These are phyloP conservation scores for Alternaria gaisen DNA, from an alignment of 2,329 filamentous ascomycete species.

Conservation along the genomic window DNA sequence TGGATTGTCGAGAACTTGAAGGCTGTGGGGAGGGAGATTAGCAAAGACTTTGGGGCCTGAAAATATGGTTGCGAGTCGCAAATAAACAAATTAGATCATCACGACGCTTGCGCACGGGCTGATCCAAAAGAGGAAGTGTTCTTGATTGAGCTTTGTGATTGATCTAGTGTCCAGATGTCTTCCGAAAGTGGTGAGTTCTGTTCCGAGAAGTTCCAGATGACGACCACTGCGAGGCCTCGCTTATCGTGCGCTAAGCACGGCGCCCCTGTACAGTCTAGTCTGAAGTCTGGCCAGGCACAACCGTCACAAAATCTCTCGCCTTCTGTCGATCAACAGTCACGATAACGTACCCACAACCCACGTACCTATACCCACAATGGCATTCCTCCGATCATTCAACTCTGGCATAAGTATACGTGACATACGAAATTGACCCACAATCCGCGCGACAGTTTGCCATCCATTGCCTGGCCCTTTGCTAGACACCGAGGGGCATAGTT, in stretches of 20 bases:
- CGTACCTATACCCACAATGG: conserved; percentile 31
- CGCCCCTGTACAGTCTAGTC: background rate
- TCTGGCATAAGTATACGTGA: conserved; percentile 40
- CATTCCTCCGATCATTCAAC: conserved; percentile 37
- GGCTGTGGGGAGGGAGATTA: conserved; percentile 48
- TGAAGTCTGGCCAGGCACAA: conserved; percentile 1
- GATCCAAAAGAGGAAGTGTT: background rate
- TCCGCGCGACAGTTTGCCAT: conserved; percentile 13
- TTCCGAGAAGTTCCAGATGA: background rate
- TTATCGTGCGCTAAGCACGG: background rate
- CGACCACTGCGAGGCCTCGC: background rate
- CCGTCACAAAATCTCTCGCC: conserved; percentile 10
- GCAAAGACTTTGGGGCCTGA: conserved; percentile 43
- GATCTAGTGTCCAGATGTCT: background rate
- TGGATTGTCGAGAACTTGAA: conserved; percentile 49
- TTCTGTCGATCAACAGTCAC: conserved; percentile 11
- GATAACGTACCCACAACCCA: conserved; percentile 6
- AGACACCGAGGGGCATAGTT: conserved; percentile 4
- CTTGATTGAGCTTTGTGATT: background rate
- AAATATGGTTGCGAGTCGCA: background rate
- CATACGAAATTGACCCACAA: conserved; percentile 41
- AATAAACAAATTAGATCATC: background rate
- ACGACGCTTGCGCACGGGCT: background rate
- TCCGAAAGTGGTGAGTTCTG: background rate
- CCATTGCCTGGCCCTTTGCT: background rate